These are phyloP conservation scores for Tubosaeta sp. DNA, from an alignment of 768 basidiomycete genomes.

Conservation along the genomic window DNA sequence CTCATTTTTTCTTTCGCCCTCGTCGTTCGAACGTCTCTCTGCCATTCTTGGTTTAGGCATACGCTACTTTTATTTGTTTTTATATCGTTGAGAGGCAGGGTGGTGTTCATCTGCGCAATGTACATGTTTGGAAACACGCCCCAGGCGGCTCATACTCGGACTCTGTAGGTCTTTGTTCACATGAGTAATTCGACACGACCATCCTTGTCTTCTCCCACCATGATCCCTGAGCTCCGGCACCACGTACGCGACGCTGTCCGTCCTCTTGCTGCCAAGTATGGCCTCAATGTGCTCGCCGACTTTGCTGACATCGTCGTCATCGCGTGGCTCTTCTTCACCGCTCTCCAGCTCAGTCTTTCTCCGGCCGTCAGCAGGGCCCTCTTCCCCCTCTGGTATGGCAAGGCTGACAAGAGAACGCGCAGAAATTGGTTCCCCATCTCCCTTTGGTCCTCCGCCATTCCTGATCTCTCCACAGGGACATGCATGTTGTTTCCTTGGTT, in stretches of 20 bases:
- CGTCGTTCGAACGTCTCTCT: neutral
- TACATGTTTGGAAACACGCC: slow-evolving; percentile 23
- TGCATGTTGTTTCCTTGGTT: slow-evolving; percentile 67
- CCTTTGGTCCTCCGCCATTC: neutral
- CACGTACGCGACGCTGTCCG: slow-evolving; percentile 26
- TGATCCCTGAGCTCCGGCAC: slow-evolving; percentile 29
- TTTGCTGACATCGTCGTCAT: slow-evolving; percentile 52
- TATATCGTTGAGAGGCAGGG: slow-evolving; percentile 27
- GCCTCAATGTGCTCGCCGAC: slow-evolving; percentile 51
- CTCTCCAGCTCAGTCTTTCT: slow-evolving; percentile 54
- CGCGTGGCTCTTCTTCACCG: slow-evolving; percentile 54
- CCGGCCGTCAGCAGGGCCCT: slow-evolving; percentile 46
- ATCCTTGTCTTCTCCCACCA: slow-evolving; percentile 2
- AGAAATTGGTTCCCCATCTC: slow-evolving; percentile 52
- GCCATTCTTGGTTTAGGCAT: slow-evolving; percentile 26
- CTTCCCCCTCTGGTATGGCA: slow-evolving; percentile 49
- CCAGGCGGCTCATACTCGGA: neutral
- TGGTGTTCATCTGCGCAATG: slow-evolving; percentile 27
- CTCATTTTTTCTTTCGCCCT: neutral
- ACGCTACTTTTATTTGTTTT: slow-evolving; percentile 32
- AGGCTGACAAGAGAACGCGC: slow-evolving; percentile 40
- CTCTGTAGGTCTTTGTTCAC: slow-evolving; percentile 10
- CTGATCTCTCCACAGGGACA: slow-evolving; percentile 44
- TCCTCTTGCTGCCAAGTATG: slow-evolving; percentile 34
- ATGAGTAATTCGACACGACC: slow-evolving; percentile 6